These are phyloP conservation scores for Monosporozyma unispora DNA, from an alignment of 805 yeast species.

Conservation along the genomic window DNA sequence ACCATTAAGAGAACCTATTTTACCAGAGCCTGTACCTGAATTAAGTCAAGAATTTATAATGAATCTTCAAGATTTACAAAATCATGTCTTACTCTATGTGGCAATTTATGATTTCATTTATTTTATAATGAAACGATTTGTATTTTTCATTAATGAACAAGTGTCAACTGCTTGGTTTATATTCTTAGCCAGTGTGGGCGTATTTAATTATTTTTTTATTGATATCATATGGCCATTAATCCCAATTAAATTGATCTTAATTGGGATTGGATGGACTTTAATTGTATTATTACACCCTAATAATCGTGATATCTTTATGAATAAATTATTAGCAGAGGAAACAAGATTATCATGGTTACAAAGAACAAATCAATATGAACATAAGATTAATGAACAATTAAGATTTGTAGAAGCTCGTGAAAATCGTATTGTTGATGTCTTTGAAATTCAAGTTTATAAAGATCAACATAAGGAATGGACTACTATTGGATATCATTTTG, in stretches of 20 bases:
- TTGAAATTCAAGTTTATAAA: conserved; percentile 53
- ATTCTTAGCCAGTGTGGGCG: conserved; percentile 26
- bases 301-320: conserved; percentile 39
- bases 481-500: conserved; percentile 47
- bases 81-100: conserved; percentile 63
- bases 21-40: conserved; percentile 70
- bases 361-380: conserved; percentile 42
- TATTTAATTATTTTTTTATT: conserved; percentile 26
- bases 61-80: conserved; percentile 77
- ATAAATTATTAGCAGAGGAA: conserved; percentile 50
- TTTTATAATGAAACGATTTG: conserved; percentile 43
- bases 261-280: conserved; percentile 43
- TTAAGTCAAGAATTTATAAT: conserved; percentile 67
- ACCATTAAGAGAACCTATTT: conserved; percentile 37
- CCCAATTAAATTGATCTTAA: conserved; percentile 32
- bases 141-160: conserved; percentile 55
- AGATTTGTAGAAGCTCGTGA: conserved; percentile 35
- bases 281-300: conserved; percentile 44
- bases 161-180: conserved; percentile 47
- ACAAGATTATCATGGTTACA: conserved; percentile 46
- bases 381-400: conserved; percentile 32
- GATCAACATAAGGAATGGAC: conserved; percentile 50
- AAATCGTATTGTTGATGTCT: conserved; percentile 50
- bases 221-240: conserved; percentile 22
- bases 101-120: conserved; percentile 49